These are phyloP conservation scores for Clarireedia homoeocarpa DNA, from an alignment of 2,329 filamentous ascomycete species.

Conservation along the genomic window DNA sequence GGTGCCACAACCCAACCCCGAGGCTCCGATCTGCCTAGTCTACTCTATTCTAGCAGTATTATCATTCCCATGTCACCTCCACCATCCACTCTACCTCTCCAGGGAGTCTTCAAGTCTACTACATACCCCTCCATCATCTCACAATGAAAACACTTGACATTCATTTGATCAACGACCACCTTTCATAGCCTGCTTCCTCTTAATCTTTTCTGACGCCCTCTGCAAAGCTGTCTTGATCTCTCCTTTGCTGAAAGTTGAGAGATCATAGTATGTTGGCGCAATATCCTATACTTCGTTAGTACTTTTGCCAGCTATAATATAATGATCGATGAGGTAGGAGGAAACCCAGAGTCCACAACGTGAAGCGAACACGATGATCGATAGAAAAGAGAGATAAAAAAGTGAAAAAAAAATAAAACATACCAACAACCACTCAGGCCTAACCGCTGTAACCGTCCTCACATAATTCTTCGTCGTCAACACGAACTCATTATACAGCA, in stretches of 20 bases:
- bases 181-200: slow-evolving; percentile 38
- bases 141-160: background rate
- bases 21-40: too few relatives aligned
- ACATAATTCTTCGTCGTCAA: slow-evolving; percentile 98
- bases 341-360: too few relatives aligned
- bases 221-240: slow-evolving; percentile 68
- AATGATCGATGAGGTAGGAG: background rate
- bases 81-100: too few relatives aligned
- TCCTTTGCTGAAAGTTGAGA: slow-evolving; percentile 74
- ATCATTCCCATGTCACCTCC: too few relatives aligned
- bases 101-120: background rate
- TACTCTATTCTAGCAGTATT: too few relatives aligned
- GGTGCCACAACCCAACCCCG: too few relatives aligned
- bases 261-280: slow-evolving; percentile 85
- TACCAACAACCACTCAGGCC: slow-evolving; percentile 90
- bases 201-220: slow-evolving; percentile 51
- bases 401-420: slow-evolving; percentile 30
- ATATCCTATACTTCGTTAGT: slow-evolving; percentile 63
- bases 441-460: slow-evolving; percentile 82
- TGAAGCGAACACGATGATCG: background rate
- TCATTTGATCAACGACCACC: slow-evolving; percentile 12
- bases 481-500: slow-evolving; percentile 97
- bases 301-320: slow-evolving; percentile 20
- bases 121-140: background rate
- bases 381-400: slow-evolving; percentile 7